phyloP scores from a whole-genome alignment of 306 rosid species.

The Gastrolobium bilobum region DNA sequence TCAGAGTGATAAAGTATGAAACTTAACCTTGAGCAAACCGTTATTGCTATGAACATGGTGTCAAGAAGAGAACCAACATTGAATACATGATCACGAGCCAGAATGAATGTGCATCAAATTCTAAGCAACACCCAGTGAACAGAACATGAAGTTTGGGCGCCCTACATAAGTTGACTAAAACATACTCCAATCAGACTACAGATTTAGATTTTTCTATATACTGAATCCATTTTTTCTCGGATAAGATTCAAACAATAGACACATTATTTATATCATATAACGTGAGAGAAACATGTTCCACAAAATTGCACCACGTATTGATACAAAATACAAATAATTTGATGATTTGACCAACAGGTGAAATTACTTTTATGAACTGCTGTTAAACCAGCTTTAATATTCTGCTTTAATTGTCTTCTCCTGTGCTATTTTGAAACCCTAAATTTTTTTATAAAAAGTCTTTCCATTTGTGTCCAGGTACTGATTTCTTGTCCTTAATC shows the following conservation, averaged over 20 bases:
- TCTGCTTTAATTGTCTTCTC: constrained; percentile 16
- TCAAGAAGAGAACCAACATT: neutral
- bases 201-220: neutral
- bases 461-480: too few species aligned
- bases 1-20: neutral
- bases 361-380: neutral
- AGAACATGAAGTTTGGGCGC: neutral
- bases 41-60: neutral
- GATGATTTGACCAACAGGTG: neutral
- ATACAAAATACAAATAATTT: neutral
- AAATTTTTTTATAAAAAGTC: neutral
- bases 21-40: neutral
- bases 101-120: neutral
- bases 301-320: neutral
- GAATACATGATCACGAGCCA: constrained; percentile 3
- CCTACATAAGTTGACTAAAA: too few species aligned
- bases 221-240: neutral
- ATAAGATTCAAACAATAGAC: constrained; percentile 7
- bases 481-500: neutral
- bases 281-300: neutral
- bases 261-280: neutral
- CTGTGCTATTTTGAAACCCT: neutral
- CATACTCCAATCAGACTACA: neutral
- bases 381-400: neutral
- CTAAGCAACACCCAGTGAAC: neutral